Conservation (phyloP, 345 rosid species). For the Atalantia buxifolia region DNA sequence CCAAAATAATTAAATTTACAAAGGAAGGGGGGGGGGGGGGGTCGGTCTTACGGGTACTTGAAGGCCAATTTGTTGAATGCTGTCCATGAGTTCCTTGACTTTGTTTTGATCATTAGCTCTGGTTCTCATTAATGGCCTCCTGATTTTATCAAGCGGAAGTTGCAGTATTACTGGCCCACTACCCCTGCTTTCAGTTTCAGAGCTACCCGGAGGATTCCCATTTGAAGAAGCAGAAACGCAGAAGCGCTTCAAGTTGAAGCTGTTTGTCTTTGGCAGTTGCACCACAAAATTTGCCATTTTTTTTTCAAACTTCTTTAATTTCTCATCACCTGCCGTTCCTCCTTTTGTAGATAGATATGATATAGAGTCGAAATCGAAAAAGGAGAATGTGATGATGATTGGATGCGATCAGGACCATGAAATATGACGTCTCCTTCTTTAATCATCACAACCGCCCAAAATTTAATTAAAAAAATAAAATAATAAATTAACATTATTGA, state of each 20-base stretch:
- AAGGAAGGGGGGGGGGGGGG: neutral
- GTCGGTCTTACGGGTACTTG: constrained; percentile 69
- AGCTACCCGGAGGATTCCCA: constrained; percentile 40
- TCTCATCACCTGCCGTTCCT: neutral
- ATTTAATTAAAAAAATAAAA: neutral
- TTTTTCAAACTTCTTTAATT: neutral
- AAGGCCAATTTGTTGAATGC: constrained; percentile 73
- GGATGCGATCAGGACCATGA: neutral
- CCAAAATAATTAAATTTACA: neutral
- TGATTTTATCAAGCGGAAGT: constrained; percentile 70
- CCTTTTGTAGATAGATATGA: neutral
- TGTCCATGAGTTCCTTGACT: constrained; percentile 83
- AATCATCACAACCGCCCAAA: neutral
- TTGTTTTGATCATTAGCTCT: constrained; percentile 79
- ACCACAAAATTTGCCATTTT: constrained; percentile 61
- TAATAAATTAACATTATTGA: neutral
- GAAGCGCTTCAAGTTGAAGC: constrained; percentile 40
- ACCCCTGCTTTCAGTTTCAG: constrained; percentile 23
- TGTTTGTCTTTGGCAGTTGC: constrained; percentile 30
- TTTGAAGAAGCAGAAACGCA: constrained; percentile 64
- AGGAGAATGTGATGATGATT: neutral
- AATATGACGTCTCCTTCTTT: neutral
- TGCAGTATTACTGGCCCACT: constrained; percentile 67
- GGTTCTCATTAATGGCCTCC: constrained; percentile 81
- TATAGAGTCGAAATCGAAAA: neutral